Base-by-base conservation (phyloP, 2,329 filamentous ascomycete genomes). In the Fusarium tjaetaba region DNA sequence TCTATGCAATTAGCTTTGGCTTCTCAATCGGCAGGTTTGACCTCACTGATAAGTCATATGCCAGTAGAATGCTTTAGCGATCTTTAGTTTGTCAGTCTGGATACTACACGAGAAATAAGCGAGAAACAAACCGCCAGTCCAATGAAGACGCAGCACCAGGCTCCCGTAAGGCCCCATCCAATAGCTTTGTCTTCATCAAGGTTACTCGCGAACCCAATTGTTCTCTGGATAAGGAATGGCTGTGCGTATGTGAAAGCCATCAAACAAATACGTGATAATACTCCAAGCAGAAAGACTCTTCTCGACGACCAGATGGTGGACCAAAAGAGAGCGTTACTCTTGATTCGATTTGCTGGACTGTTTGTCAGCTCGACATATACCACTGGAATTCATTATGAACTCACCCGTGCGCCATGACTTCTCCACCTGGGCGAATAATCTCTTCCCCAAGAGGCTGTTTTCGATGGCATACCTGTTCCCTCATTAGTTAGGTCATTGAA, bases 171-270 rank as follows among this genome's bases (percentile, higher is more conserved):
- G 2, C 64, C 64, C 64, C 64, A 67, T 15, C 64, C 64, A 36
- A 67, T 51, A n/a, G 55, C 24, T 24, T 65, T 59, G 7, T 45
- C 15, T 22, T 67, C 61, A 20, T 49, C 24, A 16, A 65, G 28
- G 11, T 67, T 49, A 26, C 64, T 59, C 2, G 64, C 43, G 11
- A 65, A 67, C 6, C 28, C 26, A 11, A 67, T 53, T 5, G 64
- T 67, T 32, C 64, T 28, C 13, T 65, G 49, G 1, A 67, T 67
- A 18, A 67, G 64, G 14, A 67, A 67, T 10, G 64, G 64, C 9
- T 67, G 64, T 5, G 61, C 45, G 38, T 67, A 67, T 49, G 41
- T 67, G 26, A 67, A 67, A 13, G 61, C 51, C 62, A 67, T 65
- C 22, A 65, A 41, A 24, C 38, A 65, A 24, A 67, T 11, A 8